A percentile compares a stretch with the other conserved stretches of the same genome.
phyloP scores from a whole-genome alignment of 2,329 filamentous ascomycete species.

The Penicillium palitans region DNA sequence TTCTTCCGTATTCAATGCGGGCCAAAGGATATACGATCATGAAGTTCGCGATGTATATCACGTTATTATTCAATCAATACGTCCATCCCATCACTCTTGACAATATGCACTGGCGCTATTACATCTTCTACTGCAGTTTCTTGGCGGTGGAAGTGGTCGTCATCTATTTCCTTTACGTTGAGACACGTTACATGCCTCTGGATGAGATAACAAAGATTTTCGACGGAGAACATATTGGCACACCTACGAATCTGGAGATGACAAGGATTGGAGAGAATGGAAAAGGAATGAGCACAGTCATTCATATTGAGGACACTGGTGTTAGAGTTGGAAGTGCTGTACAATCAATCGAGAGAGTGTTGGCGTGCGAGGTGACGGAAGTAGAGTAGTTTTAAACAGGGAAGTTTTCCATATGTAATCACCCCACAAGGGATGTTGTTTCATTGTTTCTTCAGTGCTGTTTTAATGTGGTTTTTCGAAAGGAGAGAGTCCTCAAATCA shows the following conservation, averaged over 20 bases:
- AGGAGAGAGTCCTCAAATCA: not conserved
- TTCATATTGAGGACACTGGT: not conserved
- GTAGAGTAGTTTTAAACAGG: not conserved
- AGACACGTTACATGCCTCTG: slow-evolving; percentile 35
- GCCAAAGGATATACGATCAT: slow-evolving; percentile 49
- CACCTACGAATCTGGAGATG: not conserved
- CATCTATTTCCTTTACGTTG: slow-evolving; percentile 40
- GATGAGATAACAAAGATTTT: slow-evolving; percentile 41
- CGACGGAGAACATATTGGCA: slow-evolving; percentile 21
- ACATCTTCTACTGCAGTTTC: slow-evolving; percentile 41
- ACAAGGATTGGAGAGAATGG: not conserved
- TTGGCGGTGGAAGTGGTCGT: slow-evolving; percentile 33
- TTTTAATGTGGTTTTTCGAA: not conserved
- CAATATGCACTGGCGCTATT: slow-evolving; percentile 40
- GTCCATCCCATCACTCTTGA: slow-evolving; percentile 36
- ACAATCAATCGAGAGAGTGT: not conserved
- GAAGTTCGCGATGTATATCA: slow-evolving; percentile 36
- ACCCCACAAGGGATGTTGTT: too few relatives aligned
- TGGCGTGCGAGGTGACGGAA: not conserved
- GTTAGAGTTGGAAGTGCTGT: not conserved
- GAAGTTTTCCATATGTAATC: not conserved
- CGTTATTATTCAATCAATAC: slow-evolving; percentile 40
- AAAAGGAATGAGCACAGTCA: not conserved
- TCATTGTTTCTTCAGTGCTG: not conserved
- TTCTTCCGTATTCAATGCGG: slow-evolving; percentile 52